These are phyloP conservation scores for Tetrapyrgos nigripes DNA, from an alignment of 1,284 basidiomycete genomes.

Conservation along the genomic window DNA sequence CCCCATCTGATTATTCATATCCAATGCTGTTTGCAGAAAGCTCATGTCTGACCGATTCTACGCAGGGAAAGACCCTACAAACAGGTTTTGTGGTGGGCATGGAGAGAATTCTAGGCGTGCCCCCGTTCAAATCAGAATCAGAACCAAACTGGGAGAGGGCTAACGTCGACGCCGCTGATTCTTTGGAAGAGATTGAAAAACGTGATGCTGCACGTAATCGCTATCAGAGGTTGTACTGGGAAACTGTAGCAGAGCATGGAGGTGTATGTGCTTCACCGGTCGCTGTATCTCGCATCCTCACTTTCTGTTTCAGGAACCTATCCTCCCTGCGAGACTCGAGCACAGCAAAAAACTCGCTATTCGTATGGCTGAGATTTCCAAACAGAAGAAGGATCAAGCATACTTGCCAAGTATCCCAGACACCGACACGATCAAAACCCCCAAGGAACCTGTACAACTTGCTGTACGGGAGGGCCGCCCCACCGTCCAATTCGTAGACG, in stretches of 20 bases:
- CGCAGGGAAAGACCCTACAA: constrained; percentile 63
- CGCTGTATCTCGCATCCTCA: background rate
- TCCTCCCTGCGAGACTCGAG: constrained; percentile 59
- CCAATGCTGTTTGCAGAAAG: constrained; percentile 11
- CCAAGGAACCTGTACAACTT: constrained; percentile 41
- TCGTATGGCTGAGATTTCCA: constrained; percentile 35
- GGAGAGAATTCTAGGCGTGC: constrained; percentile 67
- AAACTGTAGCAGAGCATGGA: constrained; percentile 67
- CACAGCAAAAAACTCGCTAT: constrained; percentile 44
- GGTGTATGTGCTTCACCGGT: constrained; percentile 48
- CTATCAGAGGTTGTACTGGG: constrained; percentile 78
- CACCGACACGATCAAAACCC: constrained; percentile 41
- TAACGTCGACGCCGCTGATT: constrained; percentile 64
- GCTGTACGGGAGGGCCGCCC: constrained; percentile 50
- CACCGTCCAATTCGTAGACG: constrained; percentile 67
- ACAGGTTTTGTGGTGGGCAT: constrained; percentile 74
- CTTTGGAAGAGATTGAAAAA: constrained; percentile 60
- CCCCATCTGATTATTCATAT: constrained; percentile 61
- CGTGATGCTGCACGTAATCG: constrained; percentile 64
- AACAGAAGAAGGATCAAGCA: constrained; percentile 44
- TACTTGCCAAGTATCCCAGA: constrained; percentile 43
- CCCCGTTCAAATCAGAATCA: constrained; percentile 19
- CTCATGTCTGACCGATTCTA: constrained; percentile 12
- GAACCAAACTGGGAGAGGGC: constrained; percentile 22
- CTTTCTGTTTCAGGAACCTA: constrained; percentile 53